These are phyloP conservation scores for Amanita brunnescens DNA, from an alignment of 768 basidiomycete genomes.

Conservation along the genomic window DNA sequence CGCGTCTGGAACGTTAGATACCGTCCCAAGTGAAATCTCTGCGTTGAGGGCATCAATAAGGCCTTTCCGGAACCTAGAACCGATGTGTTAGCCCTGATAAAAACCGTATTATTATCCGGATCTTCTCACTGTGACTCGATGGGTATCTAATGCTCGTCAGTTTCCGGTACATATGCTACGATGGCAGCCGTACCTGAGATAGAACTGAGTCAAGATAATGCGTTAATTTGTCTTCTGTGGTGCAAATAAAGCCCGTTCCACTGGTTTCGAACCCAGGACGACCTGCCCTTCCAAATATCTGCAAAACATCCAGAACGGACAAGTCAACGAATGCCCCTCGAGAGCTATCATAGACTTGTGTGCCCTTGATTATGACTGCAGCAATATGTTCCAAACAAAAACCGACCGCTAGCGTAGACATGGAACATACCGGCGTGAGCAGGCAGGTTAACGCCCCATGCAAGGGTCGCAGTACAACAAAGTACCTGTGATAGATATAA, in stretches of 20 bases:
- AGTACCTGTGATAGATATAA: slow-evolving; percentile 59
- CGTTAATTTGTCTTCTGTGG: slow-evolving; percentile 83
- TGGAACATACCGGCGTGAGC: slow-evolving; percentile 76
- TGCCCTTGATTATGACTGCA: slow-evolving; percentile 91
- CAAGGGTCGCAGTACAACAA: slow-evolving; percentile 95
- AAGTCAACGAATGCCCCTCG: slow-evolving; percentile 89
- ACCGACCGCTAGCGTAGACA: neutral
- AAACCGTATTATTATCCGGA: neutral
- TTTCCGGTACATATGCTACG: slow-evolving; percentile 1
- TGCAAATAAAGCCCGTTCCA: slow-evolving; percentile 96
- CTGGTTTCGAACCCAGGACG: slow-evolving; percentile 81
- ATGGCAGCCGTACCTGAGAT: slow-evolving; percentile 52
- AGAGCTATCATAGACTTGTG: slow-evolving; percentile 88
- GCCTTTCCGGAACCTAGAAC: slow-evolving; percentile 62
- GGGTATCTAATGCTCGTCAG: slow-evolving; percentile 49
- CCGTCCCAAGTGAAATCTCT: slow-evolving; percentile 91
- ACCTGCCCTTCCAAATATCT: slow-evolving; percentile 96
- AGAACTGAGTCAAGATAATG: slow-evolving; percentile 87
- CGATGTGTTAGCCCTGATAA: slow-evolving; percentile 6
- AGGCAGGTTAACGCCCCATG: slow-evolving; percentile 99
- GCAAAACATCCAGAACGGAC: slow-evolving; percentile 89
- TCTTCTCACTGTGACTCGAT: slow-evolving; percentile 86
- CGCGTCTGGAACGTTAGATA: slow-evolving; percentile 77
- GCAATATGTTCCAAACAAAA: neutral
- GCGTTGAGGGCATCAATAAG: slow-evolving; percentile 91